phyloP scores from a whole-genome alignment of 2,329 filamentous ascomycete species.

The Talaromyces sp. region DNA sequence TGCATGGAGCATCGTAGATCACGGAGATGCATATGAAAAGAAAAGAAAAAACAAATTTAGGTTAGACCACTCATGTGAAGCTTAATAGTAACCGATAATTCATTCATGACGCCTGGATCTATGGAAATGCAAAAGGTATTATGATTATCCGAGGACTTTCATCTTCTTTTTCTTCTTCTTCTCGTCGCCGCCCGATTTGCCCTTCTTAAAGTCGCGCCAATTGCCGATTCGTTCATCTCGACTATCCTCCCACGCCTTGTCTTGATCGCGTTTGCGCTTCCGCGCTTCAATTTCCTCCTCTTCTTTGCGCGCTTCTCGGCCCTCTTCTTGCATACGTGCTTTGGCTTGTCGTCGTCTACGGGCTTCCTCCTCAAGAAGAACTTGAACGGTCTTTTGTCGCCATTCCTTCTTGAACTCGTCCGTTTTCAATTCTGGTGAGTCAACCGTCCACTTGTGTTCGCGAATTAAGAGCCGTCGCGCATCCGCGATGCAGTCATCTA shows the following conservation, averaged over 20 bases:
- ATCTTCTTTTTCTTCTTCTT: slow-evolving; percentile 61
- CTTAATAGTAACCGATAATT: neutral
- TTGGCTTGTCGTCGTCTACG: slow-evolving; percentile 82
- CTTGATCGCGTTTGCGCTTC: slow-evolving; percentile 86
- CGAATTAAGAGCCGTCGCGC: slow-evolving; percentile 93
- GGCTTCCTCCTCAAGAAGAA: slow-evolving; percentile 91
- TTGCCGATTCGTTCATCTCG: slow-evolving; percentile 88
- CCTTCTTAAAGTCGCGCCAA: slow-evolving; percentile 90
- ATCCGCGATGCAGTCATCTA: slow-evolving; percentile 95
- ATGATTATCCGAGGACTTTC: slow-evolving; percentile 49
- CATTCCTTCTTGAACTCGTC: slow-evolving; percentile 81
- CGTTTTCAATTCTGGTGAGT: slow-evolving; percentile 80
- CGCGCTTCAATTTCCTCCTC: slow-evolving; percentile 82
- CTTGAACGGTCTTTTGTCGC: slow-evolving; percentile 85
- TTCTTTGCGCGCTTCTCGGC: slow-evolving; percentile 79
- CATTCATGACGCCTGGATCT: neutral
- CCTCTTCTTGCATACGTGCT: slow-evolving; percentile 95
- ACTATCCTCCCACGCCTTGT: slow-evolving; percentile 93
- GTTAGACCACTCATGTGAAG: neutral
- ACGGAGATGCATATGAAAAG: neutral
- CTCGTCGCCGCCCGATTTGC: slow-evolving; percentile 57
- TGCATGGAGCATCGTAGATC: slow-evolving; percentile 6
- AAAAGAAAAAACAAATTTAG: neutral
- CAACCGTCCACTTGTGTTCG: slow-evolving; percentile 88
- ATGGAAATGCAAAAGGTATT: neutral